Conservation (phyloP, 192 early-diverging fungal species). For the Entomortierella parvispora region DNA sequence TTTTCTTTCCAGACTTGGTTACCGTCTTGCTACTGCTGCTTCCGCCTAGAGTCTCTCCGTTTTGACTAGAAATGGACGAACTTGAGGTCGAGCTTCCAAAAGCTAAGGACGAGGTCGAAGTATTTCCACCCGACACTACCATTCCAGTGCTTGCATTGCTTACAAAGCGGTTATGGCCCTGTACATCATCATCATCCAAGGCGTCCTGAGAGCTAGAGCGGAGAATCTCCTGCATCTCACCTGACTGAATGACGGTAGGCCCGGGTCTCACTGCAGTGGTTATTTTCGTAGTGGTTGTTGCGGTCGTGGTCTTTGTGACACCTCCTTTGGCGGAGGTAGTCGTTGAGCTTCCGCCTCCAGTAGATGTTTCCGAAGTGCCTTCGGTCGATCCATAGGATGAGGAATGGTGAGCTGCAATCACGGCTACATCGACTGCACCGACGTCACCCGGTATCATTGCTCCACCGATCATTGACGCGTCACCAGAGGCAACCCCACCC, state of each 20-base stretch:
- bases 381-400: background rate
- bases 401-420: background rate
- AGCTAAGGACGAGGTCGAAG: constrained; percentile 10
- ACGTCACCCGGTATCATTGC: no score
- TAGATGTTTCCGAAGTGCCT: background rate
- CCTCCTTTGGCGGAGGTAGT: background rate
- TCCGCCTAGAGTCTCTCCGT: background rate
- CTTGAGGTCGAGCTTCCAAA: constrained; percentile 12
- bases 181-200: background rate
- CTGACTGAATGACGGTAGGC: background rate
- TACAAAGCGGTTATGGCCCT: constrained; percentile 6
- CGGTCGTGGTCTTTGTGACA: background rate
- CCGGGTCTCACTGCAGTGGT: background rate
- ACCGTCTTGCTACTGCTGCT: background rate
- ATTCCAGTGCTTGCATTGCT: constrained; percentile 13
- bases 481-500: no score
- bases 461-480: no score
- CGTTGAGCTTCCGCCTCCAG: background rate
- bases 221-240: constrained; percentile 14
- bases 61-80: constrained; percentile 1
- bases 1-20: background rate
- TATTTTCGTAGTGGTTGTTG: constrained; percentile 8
- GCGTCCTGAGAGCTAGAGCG: background rate
- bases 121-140: constrained; percentile 1
- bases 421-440: no score